Conservation (phyloP, 2,329 filamentous ascomycete species). For the Colletotrichum euphorbiae region DNA sequence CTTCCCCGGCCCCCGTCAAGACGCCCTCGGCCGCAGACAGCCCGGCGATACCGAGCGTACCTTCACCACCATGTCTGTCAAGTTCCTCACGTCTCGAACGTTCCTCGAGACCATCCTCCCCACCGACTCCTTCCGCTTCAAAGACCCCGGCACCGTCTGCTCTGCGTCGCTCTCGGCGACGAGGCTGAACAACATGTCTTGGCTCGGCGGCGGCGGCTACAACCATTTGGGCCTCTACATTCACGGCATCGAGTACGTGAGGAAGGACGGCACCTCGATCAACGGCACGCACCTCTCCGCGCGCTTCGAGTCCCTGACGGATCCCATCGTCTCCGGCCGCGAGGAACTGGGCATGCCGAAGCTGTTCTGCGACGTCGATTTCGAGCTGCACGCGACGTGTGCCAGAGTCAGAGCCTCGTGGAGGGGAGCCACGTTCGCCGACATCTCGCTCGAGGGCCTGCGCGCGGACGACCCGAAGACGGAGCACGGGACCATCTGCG, state of each 20-base stretch:
- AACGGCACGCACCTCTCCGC: conserved; percentile 67
- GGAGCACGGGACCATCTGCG: conserved; percentile 43
- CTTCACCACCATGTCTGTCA: conserved; percentile 59
- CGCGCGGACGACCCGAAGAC: conserved; percentile 43
- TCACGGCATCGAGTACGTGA: conserved; percentile 69
- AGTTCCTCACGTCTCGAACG: conserved; percentile 62
- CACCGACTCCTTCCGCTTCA: conserved; percentile 54
- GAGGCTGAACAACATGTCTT: conserved; percentile 63
- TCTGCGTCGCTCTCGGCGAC: conserved; percentile 56
- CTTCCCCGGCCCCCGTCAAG: conserved; percentile 52
- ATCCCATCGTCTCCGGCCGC: conserved; percentile 69
- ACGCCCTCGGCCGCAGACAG: conserved; percentile 29
- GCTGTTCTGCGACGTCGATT: conserved; percentile 63
- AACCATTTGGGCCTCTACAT: conserved; percentile 69
- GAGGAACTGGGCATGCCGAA: conserved; percentile 74
- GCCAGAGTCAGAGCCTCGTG: conserved; percentile 55
- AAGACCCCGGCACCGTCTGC: conserved; percentile 55
- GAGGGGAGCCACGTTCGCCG: conserved; percentile 55
- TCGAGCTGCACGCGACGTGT: conserved; percentile 48
- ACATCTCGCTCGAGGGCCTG: conserved; percentile 52
- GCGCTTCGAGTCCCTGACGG: conserved; percentile 68
- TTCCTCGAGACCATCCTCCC: conserved; percentile 62
- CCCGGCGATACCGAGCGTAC: conserved; percentile 45
- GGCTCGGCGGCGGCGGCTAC: conserved; percentile 71
- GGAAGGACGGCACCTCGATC: conserved; percentile 59